Evolutionary conservation across 805 yeast species (phyloP).

Genomic region (Candida sanyiensis): DNA sequence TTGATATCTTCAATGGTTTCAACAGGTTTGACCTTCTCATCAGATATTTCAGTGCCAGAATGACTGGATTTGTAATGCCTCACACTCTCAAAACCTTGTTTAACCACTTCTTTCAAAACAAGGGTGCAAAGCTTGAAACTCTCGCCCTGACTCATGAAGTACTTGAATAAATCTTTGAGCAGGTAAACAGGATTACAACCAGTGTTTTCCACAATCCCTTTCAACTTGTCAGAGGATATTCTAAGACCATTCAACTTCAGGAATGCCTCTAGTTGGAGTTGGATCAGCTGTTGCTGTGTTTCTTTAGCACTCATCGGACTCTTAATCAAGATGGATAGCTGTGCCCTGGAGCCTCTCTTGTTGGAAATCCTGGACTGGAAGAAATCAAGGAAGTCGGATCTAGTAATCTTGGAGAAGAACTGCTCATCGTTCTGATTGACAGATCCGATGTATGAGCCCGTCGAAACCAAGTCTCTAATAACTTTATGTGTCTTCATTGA

Average conservation of each 20-base stretch:
- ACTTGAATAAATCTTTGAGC: slow-evolving; percentile 36
- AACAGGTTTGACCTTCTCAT: no score
- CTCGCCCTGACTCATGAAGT: slow-evolving; percentile 38
- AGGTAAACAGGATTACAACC: slow-evolving; percentile 34
- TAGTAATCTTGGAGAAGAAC: slow-evolving; percentile 31
- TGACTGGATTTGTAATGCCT: slow-evolving; percentile 6
- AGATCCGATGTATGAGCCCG: slow-evolving; percentile 20
- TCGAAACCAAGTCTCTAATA: slow-evolving; percentile 20
- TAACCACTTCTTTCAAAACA: slow-evolving; percentile 32
- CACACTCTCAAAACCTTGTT: slow-evolving; percentile 18
- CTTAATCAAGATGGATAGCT: slow-evolving; percentile 35
- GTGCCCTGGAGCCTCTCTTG: slow-evolving; percentile 31
- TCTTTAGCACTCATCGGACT: slow-evolving; percentile 35
- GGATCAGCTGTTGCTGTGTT: slow-evolving; percentile 30
- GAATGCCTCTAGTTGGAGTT: slow-evolving; percentile 38
- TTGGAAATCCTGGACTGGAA: slow-evolving; percentile 32
- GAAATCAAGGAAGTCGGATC: slow-evolving; percentile 32
- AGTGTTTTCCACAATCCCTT: slow-evolving; percentile 33
- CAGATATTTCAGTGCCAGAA: no score
- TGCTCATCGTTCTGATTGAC: slow-evolving; percentile 22
- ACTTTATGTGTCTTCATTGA: slow-evolving; percentile 39
- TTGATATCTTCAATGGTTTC: no score
- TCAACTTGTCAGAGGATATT: slow-evolving; percentile 36
- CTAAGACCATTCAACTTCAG: slow-evolving; percentile 43
- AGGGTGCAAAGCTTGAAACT: slow-evolving; percentile 31